A percentile compares a stretch with the other conserved stretches of the same genome.
Conservation (phyloP, 352 stramenopile genomes). For the Globisporangium ultimum region DNA sequence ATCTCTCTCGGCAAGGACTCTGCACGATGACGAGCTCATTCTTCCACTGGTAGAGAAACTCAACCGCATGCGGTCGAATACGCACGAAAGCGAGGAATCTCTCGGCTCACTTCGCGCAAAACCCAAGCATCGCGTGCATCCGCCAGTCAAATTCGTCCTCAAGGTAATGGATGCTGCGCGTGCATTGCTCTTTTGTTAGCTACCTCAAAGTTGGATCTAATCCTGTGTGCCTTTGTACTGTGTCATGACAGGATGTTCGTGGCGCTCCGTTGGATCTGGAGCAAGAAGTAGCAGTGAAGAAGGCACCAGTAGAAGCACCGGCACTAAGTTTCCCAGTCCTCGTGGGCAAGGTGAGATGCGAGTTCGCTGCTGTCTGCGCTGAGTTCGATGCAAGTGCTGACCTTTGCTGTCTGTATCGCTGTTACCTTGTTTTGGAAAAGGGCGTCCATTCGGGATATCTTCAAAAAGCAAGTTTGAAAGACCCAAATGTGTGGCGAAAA, state of each 20-base stretch:
- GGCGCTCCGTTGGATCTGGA: slow-evolving; percentile 70
- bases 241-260: slow-evolving; percentile 46
- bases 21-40: slow-evolving; percentile 79
- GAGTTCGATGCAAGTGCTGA: neutral
- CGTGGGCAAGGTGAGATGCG: slow-evolving; percentile 52
- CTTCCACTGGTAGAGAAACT: slow-evolving; percentile 66
- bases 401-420: neutral
- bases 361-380: neutral
- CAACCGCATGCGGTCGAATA: slow-evolving; percentile 44
- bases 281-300: slow-evolving; percentile 41
- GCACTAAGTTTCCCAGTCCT: slow-evolving; percentile 65
- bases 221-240: neutral
- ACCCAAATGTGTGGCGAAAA: slow-evolving; percentile 77
- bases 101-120: slow-evolving; percentile 44
- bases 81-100: slow-evolving; percentile 45
- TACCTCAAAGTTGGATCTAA: neutral
- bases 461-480: slow-evolving; percentile 78
- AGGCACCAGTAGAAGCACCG: slow-evolving; percentile 27
- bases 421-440: slow-evolving; percentile 15
- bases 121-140: slow-evolving; percentile 52
- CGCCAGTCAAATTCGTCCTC: slow-evolving; percentile 79
- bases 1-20: slow-evolving; percentile 60
- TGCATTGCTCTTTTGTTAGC: neutral
- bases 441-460: slow-evolving; percentile 75
- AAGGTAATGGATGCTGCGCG: slow-evolving; percentile 33